These are phyloP conservation scores for Monilinia laxa DNA, from an alignment of 2,329 filamentous ascomycete genomes.

Conservation along the genomic window DNA sequence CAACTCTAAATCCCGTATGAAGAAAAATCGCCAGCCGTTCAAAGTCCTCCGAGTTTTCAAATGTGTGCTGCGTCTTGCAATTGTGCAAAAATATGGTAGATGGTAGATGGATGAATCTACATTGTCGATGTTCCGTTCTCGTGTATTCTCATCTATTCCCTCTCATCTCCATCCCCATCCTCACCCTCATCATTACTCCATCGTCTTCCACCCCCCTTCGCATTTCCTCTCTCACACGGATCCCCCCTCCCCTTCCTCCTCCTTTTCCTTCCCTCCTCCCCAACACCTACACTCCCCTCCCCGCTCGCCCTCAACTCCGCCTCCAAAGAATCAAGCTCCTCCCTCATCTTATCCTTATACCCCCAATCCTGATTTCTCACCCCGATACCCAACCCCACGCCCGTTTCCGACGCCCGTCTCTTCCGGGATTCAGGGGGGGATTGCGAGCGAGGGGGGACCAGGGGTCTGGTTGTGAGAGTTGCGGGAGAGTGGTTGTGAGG, in stretches of 20 bases:
- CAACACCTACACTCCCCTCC: neutral
- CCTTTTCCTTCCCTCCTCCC: neutral
- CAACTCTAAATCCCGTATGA: too few species aligned
- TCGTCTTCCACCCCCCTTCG: neutral
- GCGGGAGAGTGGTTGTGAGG: neutral
- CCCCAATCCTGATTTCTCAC: neutral
- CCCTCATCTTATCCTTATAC: slow-evolving; percentile 17
- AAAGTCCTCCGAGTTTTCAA: neutral
- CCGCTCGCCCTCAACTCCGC: neutral
- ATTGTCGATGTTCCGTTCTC: neutral
- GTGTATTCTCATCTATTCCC: neutral
- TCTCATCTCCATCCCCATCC: neutral
- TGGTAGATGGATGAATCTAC: neutral
- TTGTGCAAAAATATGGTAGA: too few species aligned
- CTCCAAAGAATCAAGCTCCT: slow-evolving; percentile 13
- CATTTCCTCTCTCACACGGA: neutral
- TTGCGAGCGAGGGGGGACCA: slow-evolving; percentile 13
- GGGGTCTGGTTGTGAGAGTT: neutral
- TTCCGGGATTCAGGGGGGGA: neutral
- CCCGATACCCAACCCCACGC: neutral
- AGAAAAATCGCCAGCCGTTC: too few species aligned
- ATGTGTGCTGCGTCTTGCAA: too few species aligned
- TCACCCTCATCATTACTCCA: neutral
- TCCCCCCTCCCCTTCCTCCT: neutral
- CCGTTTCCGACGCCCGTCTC: neutral